Percentiles rank a stretch among this genome's conserved stretches.
phyloP scores from a whole-genome alignment of 169 alveolate species.

The Cryptosporidium tyzzeri region DNA sequence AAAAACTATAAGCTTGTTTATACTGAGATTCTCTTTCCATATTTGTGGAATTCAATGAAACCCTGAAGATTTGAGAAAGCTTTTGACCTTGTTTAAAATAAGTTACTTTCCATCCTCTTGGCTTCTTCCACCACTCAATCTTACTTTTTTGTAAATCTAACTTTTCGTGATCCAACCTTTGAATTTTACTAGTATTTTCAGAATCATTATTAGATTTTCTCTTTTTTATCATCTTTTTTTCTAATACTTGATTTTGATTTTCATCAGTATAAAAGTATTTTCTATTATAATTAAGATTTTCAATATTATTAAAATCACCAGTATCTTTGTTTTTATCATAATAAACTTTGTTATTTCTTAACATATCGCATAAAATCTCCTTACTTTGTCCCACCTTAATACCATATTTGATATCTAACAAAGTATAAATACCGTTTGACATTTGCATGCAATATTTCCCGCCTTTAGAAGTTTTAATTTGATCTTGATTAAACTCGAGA shows the following conservation, averaged over 20 bases:
- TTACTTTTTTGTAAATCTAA: not conserved
- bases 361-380: slow-evolving; percentile 8
- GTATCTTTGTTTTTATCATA: not conserved
- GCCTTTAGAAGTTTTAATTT: not conserved
- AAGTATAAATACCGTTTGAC: slow-evolving; percentile 36
- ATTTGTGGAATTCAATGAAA: slow-evolving; percentile 30
- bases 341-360: not conserved
- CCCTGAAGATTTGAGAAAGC: slow-evolving; percentile 31
- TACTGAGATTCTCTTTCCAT: slow-evolving; percentile 53
- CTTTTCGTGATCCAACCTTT: not conserved
- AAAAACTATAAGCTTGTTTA: slow-evolving; percentile 51
- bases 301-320: not conserved
- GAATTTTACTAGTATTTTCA: not conserved
- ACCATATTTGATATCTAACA: slow-evolving; percentile 46
- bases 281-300: not conserved
- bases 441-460: not conserved
- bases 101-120: slow-evolving; percentile 74
- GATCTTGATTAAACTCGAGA: not conserved
- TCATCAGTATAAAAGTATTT: not conserved
- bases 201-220: not conserved
- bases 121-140: slow-evolving; percentile 73
- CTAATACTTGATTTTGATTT: not conserved
- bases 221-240: not conserved
- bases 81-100: slow-evolving; percentile 41
- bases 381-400: slow-evolving; percentile 17